Conservation (phyloP, 768 basidiomycete species). For the Tricholoma furcatifolium region DNA sequence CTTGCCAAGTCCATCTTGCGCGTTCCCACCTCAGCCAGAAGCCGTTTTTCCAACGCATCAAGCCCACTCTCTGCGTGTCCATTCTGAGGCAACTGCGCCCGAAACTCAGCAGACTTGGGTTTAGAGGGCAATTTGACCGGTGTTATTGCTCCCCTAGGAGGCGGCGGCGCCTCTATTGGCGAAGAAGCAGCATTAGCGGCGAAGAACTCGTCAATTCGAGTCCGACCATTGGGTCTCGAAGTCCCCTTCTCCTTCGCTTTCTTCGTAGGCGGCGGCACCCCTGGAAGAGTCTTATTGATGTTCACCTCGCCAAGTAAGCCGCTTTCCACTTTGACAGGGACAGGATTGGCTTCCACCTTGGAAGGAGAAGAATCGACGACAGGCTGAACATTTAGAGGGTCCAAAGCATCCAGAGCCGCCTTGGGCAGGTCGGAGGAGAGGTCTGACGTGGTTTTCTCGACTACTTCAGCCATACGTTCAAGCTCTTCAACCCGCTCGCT, state of each 20-base stretch:
- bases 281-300: constrained; percentile 60
- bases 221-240: constrained; percentile 15
- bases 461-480: constrained; percentile 72
- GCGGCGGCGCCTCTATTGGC: constrained; percentile 39
- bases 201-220: constrained; percentile 30
- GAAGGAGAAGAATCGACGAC: neutral
- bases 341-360: neutral
- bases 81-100: constrained; percentile 11
- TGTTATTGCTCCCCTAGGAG: constrained; percentile 45
- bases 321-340: neutral
- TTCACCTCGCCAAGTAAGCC: constrained; percentile 5
- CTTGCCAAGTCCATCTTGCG: constrained; percentile 38
- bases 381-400: neutral
- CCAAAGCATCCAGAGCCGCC: neutral
- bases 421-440: constrained; percentile 37
- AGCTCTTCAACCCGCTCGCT: constrained; percentile 65
- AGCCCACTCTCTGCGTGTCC: constrained; percentile 51
- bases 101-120: constrained; percentile 8
- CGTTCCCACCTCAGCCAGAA: constrained; percentile 75
- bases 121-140: constrained; percentile 27
- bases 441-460: constrained; percentile 33
- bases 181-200: constrained; percentile 4
- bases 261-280: constrained; percentile 50
- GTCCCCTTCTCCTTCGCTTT: constrained; percentile 27
- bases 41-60: constrained; percentile 68